Conservation (phyloP, 2,329 filamentous ascomycete species). For the Fusarium anguioides region DNA sequence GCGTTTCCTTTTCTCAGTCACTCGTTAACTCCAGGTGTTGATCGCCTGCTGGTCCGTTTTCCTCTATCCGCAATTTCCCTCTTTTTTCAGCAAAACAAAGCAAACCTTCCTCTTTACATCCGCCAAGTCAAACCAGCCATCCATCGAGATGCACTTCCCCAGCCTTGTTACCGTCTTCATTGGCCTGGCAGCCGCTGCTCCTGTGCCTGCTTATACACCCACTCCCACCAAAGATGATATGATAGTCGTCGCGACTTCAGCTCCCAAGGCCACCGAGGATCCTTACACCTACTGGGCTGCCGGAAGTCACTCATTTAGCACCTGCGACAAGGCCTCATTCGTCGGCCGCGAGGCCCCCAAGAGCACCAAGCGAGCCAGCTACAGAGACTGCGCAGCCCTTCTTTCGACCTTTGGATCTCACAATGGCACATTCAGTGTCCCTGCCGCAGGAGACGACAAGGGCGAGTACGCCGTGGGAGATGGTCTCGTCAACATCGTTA, state of each 20-base stretch:
- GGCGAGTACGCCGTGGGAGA: slow-evolving; percentile 16
- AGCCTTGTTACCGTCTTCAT: slow-evolving; percentile 17
- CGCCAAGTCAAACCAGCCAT: too few relatives aligned
- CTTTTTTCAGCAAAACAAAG: background rate
- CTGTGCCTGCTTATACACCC: slow-evolving; percentile 13
- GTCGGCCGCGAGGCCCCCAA: slow-evolving; percentile 19
- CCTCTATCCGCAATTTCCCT: slow-evolving; percentile 15
- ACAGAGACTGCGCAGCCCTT: slow-evolving; percentile 47
- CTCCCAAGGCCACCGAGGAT: slow-evolving; percentile 9
- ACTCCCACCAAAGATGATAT: slow-evolving; percentile 12
- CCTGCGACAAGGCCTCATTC: slow-evolving; percentile 46
- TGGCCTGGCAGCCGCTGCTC: slow-evolving; percentile 31
- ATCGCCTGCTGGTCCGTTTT: slow-evolving; percentile 26
- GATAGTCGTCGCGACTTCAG: slow-evolving; percentile 34
- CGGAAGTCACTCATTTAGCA: slow-evolving; percentile 34
- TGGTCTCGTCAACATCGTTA: slow-evolving; percentile 42
- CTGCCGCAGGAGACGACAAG: slow-evolving; percentile 16
- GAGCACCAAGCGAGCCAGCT: slow-evolving; percentile 44
- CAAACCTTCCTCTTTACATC: background rate
- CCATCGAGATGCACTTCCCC: slow-evolving; percentile 30
- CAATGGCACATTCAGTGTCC: slow-evolving; percentile 49
- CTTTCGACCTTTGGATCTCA: slow-evolving; percentile 45
- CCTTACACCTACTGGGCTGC: slow-evolving; percentile 44
- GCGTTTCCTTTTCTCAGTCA: slow-evolving; percentile 33
- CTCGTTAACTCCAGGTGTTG: slow-evolving; percentile 35